These are phyloP conservation scores for Mucor irregularis DNA, from an alignment of 371 early-diverging fungal genomes.

Conservation along the genomic window DNA sequence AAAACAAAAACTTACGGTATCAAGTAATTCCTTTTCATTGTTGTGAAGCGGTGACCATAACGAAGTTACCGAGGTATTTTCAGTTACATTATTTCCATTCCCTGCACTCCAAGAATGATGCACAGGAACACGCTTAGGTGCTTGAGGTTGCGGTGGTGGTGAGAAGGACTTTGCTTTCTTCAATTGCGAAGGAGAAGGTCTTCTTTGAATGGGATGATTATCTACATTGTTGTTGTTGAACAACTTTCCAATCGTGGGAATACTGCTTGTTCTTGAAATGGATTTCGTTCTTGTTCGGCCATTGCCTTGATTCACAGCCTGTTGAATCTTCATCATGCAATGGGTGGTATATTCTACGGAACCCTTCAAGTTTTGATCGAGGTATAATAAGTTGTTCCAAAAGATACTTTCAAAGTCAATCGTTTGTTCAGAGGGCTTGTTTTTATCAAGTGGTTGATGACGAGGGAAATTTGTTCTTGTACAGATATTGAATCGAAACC, in stretches of 20 bases:
- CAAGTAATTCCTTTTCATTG: too few relatives aligned
- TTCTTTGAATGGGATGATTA: background rate
- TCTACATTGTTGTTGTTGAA: constrained; percentile 23
- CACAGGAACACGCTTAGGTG: background rate
- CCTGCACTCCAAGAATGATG: constrained; percentile 11
- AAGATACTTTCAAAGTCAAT: constrained; percentile 44
- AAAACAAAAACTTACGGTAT: too few relatives aligned
- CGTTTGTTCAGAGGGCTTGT: constrained; percentile 6
- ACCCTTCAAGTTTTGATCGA: constrained; percentile 23
- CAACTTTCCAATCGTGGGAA: constrained; percentile 36
- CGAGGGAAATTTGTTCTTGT: constrained; percentile 12
- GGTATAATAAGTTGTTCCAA: constrained; percentile 44
- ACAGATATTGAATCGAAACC: constrained; percentile 35
- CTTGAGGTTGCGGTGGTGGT: background rate
- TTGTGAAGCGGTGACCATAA: constrained; percentile 1
- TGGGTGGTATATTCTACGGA: constrained; percentile 16
- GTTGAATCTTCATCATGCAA: constrained; percentile 1
- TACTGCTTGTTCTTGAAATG: constrained; percentile 22
- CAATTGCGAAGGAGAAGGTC: constrained; percentile 8
- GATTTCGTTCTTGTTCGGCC: constrained; percentile 32
- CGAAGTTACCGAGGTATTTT: background rate
- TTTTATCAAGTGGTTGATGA: background rate
- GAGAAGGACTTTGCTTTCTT: constrained; percentile 1
- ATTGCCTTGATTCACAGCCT: background rate
- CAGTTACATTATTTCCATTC: background rate